Evolutionary conservation across 2,329 filamentous ascomycete species (phyloP), one percentile per base, ranked within the genome.

Genomic region (Cryphonectria naterciae): DNA sequence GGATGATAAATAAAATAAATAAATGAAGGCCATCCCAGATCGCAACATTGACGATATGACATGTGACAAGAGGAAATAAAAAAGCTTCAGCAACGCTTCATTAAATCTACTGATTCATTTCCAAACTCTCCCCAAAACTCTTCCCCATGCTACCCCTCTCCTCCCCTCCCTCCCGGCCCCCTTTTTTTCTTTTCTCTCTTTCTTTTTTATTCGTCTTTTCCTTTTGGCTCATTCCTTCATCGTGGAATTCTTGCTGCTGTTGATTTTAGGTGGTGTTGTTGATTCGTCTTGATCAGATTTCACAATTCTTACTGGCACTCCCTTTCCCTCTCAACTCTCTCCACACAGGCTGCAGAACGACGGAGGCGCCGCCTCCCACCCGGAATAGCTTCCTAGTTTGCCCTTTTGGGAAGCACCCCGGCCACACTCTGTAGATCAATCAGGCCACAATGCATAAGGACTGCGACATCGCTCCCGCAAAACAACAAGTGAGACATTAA

Each of bases 311-410:
- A 6, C 15, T 58, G 1, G 3, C 28, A 32, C 25, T 28, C 17
- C 22, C 22, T n/a, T n/a, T 49, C n/a, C 2, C 46, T 22, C 7
- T 6, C 7, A 5, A 22, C 22, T 15, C 17, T 22, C 17, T n/a
- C 22, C 46, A 49, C 46, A 32, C 54, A 32, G 54, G 11, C 54
- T 58, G 54, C 25, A 58, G 4, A 28, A 15, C 22, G 5, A 39
- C 19, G 61, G 15, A 19, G 63, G 25, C 28, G 35, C 49, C 43
- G 17, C 63, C 15, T 22, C 22, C 37, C 37, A 22, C 19, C 62
- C 70, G 68, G 68, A 68, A 72, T 70, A 72, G 58, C 66, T 72
- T 66, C 70, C 70, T 70, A 28, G 70, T 72, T 68, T 68, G 68
- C 68, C 70, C 70, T 70, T 72, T 72, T 70, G 68, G 69, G 68